phyloP scores from a whole-genome alignment of 495 filamentous ascomycete genomes.

The Tuber umbilicatum region DNA sequence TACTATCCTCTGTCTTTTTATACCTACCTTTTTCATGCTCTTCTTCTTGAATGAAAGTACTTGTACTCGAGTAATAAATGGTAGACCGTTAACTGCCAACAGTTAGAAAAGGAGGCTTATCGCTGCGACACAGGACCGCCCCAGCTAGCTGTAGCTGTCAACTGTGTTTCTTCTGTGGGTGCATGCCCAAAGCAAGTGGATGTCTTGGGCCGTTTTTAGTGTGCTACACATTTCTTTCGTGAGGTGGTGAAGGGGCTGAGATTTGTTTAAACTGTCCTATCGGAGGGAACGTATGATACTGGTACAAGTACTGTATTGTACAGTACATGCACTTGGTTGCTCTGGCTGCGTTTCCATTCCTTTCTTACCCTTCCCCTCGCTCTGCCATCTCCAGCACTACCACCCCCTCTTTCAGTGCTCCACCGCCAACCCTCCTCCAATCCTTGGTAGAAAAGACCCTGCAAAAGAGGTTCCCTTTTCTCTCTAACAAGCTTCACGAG shows the following conservation, averaged over 20 bases:
- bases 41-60: too few species aligned
- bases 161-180: not conserved
- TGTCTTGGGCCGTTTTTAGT: not conserved
- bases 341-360: not conserved
- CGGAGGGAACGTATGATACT: not conserved
- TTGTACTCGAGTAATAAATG: too few species aligned
- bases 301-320: too few species aligned
- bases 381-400: not conserved
- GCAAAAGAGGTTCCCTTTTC: not conserved
- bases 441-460: not conserved
- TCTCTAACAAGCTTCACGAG: not conserved
- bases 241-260: conserved; percentile 1
- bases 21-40: too few species aligned
- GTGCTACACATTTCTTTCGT: not conserved
- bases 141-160: not conserved
- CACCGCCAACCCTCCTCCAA: not conserved
- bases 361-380: not conserved
- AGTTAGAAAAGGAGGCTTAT: too few species aligned
- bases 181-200: not conserved
- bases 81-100: not conserved
- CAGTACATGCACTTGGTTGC: not conserved
- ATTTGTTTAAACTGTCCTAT: not conserved
- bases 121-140: not conserved
- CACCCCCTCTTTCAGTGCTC: not conserved
- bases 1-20: too few species aligned